Percentiles rank a stretch among this genome's conserved stretches.
phyloP scores from a whole-genome alignment of 2,329 filamentous ascomycete genomes.

The Mariannaea elegans region DNA sequence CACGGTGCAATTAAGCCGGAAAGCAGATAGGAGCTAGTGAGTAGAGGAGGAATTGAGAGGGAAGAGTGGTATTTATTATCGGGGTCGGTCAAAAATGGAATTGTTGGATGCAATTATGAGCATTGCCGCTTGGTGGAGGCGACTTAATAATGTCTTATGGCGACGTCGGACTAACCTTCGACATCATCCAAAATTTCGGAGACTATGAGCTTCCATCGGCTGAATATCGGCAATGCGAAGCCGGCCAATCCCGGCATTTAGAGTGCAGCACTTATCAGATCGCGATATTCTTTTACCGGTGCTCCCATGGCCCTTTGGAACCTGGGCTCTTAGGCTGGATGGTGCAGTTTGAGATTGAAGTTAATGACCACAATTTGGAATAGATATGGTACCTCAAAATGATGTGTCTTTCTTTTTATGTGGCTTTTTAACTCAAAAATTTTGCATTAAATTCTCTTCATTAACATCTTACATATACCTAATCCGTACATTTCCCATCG shows the following conservation, averaged over 20 bases:
- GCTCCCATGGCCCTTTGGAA: slow-evolving; percentile 17
- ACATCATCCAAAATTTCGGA: slow-evolving; percentile 42
- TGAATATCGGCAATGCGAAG: slow-evolving; percentile 35
- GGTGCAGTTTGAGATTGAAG: too few relatives aligned
- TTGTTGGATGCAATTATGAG: slow-evolving; percentile 39
- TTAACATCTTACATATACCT: too few relatives aligned
- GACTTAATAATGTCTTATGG: slow-evolving; percentile 44
- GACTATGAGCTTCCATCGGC: slow-evolving; percentile 45
- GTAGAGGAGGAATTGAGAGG: background rate
- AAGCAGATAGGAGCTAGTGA: slow-evolving; percentile 14
- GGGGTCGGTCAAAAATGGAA: slow-evolving; percentile 20
- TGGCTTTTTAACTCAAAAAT: too few relatives aligned
- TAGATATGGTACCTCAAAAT: too few relatives aligned
- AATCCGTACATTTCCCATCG: too few relatives aligned
- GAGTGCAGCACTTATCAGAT: slow-evolving; percentile 31
- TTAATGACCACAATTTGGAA: too few relatives aligned
- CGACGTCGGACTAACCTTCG: slow-evolving; percentile 42
- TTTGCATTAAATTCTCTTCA: too few relatives aligned
- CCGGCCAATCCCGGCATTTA: slow-evolving; percentile 26
- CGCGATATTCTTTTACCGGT: slow-evolving; percentile 31
- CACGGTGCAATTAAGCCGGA: slow-evolving; percentile 29
- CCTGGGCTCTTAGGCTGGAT: too few relatives aligned
- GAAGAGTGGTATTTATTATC: slow-evolving; percentile 9
- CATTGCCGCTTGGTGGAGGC: slow-evolving; percentile 45
- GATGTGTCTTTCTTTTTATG: too few relatives aligned